Evolutionary conservation across 225 moss, liverwort and hornwort genomes (phyloP).

Genomic region (Anthoceros angustus): DNA sequence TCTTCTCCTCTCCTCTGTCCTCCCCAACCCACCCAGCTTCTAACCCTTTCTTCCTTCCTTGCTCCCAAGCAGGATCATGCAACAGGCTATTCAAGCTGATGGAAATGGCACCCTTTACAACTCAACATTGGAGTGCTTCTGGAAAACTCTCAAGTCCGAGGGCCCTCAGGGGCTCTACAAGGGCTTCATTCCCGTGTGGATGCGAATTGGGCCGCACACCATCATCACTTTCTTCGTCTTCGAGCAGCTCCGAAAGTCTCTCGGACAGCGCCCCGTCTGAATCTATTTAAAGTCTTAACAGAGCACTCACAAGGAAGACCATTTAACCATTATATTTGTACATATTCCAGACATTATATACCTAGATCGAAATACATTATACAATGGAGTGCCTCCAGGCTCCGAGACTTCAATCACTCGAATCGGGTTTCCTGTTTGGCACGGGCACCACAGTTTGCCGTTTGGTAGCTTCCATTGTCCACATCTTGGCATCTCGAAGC

Average conservation of each 20-base stretch:
- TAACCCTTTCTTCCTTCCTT: neutral
- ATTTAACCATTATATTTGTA: neutral
- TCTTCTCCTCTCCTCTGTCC: neutral
- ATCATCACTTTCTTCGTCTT: conserved; percentile 70
- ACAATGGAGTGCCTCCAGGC: no score
- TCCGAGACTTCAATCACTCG: no score
- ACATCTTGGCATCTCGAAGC: no score
- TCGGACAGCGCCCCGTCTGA: conserved; percentile 59
- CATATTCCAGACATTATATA: neutral
- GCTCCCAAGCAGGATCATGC: conserved; percentile 45
- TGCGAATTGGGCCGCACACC: conserved; percentile 76
- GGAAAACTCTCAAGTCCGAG: conserved; percentile 54
- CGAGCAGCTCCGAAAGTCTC: conserved; percentile 52
- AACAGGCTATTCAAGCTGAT: conserved; percentile 48
- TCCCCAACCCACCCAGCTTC: neutral
- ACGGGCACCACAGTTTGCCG: no score
- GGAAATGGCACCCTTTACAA: conserved; percentile 52
- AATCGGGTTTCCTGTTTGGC: no score
- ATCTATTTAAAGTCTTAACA: neutral
- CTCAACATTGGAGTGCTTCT: conserved; percentile 59
- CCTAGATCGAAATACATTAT: no score
- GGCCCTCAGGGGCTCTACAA: conserved; percentile 55
- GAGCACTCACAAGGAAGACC: neutral
- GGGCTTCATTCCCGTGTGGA: conserved; percentile 72
- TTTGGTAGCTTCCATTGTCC: no score